A percentile compares a stretch with the other conserved stretches of the same genome.
Evolutionary conservation across 768 basidiomycete species (phyloP).

Genomic region (Lactifluus piperatus): DNA sequence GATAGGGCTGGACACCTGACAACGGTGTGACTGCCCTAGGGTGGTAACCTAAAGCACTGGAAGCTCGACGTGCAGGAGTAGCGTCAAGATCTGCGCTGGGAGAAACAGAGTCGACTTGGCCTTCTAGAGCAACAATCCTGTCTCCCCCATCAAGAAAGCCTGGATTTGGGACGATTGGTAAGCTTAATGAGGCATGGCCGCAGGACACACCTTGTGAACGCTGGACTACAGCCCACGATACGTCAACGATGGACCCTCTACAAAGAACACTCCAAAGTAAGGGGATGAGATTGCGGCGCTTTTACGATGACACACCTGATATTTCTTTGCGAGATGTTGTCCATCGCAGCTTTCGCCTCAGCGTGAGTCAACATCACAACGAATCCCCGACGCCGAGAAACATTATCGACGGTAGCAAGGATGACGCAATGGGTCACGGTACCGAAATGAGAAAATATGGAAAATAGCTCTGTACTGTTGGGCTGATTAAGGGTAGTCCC

Average conservation of each 20-base stretch:
- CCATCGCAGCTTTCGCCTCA: conserved; percentile 65
- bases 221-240: conserved; percentile 85
- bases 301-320: conserved; percentile 45
- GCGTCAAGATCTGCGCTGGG: conserved; percentile 24
- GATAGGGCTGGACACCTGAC: background rate
- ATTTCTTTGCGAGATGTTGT: conserved; percentile 53
- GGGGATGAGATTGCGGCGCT: background rate
- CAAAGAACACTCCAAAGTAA: conserved; percentile 7
- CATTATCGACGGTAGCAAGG: conserved; percentile 75
- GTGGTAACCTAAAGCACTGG: conserved; percentile 15
- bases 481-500: background rate
- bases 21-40: background rate
- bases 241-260: conserved; percentile 68
- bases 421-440: conserved; percentile 70
- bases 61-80: conserved; percentile 21
- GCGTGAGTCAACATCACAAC: conserved; percentile 70
- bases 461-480: conserved; percentile 45
- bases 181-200: conserved; percentile 3
- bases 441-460: conserved; percentile 56
- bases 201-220: conserved; percentile 58
- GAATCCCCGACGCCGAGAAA: conserved; percentile 76
- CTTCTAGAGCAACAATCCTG: conserved; percentile 53
- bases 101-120: conserved; percentile 32
- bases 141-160: conserved; percentile 80
- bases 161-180: conserved; percentile 22